Percentiles rank a stretch among this genome's conserved stretches.
phyloP scores from a whole-genome alignment of 2,329 filamentous ascomycete genomes.

The Raffaelea albimanens region DNA sequence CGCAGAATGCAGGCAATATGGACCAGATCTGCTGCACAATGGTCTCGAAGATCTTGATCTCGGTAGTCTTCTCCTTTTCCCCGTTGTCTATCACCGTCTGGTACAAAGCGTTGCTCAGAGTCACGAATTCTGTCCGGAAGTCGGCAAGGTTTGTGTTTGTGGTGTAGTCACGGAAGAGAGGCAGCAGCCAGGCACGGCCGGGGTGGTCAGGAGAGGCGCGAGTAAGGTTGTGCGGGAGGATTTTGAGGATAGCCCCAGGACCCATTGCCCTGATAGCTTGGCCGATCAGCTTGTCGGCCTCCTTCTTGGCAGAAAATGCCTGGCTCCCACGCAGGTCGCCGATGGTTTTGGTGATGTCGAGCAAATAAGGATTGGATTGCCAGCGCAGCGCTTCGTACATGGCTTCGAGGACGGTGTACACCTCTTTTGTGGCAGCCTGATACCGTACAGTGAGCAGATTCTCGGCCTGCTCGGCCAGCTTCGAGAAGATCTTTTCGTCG shows the following conservation, averaged over 20 bases:
- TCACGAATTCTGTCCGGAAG: slow-evolving; percentile 79
- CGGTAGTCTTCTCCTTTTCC: slow-evolving; percentile 78
- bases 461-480: slow-evolving; percentile 63
- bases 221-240: slow-evolving; percentile 77
- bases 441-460: slow-evolving; percentile 81
- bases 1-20: slow-evolving; percentile 86
- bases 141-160: slow-evolving; percentile 81
- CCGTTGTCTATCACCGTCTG: slow-evolving; percentile 80
- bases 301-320: slow-evolving; percentile 86
- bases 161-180: slow-evolving; percentile 79
- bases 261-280: slow-evolving; percentile 86
- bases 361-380: slow-evolving; percentile 71
- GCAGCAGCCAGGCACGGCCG: slow-evolving; percentile 89
- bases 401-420: slow-evolving; percentile 78
- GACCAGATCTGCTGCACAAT: slow-evolving; percentile 95
- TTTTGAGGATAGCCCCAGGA: slow-evolving; percentile 69
- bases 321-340: slow-evolving; percentile 83
- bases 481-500: slow-evolving; percentile 82
- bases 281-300: slow-evolving; percentile 83
- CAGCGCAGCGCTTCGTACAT: slow-evolving; percentile 83
- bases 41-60: slow-evolving; percentile 96
- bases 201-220: slow-evolving; percentile 68
- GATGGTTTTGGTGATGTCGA: slow-evolving; percentile 65
- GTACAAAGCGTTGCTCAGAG: slow-evolving; percentile 82
- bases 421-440: slow-evolving; percentile 89